A percentile compares a stretch with the other conserved stretches of the same genome.
phyloP scores from a whole-genome alignment of 371 early-diverging fungal genomes.

The Thermomucor indicae-seudaticae region DNA sequence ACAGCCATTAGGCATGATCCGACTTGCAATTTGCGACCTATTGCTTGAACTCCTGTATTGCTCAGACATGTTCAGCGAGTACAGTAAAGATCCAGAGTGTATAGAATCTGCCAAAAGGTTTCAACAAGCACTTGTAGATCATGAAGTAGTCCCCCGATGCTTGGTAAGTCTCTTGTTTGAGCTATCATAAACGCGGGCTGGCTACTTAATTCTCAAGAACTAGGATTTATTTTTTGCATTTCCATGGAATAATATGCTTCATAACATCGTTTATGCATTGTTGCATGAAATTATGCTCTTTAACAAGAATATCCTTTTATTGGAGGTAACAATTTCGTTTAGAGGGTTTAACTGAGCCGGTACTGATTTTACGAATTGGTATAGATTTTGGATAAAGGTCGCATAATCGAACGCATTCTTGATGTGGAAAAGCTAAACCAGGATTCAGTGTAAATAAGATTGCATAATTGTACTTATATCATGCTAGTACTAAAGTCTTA shows the following conservation, averaged over 20 bases:
- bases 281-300: constrained; percentile 7
- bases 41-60: not conserved
- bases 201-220: not conserved
- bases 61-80: too few species aligned
- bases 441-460: constrained; percentile 1
- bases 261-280: constrained; percentile 10
- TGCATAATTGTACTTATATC: too few species aligned
- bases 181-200: not conserved
- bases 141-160: constrained; percentile 5
- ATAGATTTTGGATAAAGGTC: constrained; percentile 2
- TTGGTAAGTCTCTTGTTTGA: constrained; percentile 5
- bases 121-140: not conserved
- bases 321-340: too few species aligned
- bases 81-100: not conserved
- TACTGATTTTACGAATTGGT: too few species aligned
- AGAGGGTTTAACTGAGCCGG: too few species aligned
- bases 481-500: too few species aligned
- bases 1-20: not conserved
- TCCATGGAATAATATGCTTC: constrained; percentile 15
- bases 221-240: constrained; percentile 23
- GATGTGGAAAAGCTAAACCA: constrained; percentile 4
- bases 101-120: not conserved
- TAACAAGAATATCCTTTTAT: too few species aligned
- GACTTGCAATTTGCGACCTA: not conserved
- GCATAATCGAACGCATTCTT: constrained; percentile 7